Evolutionary conservation across 805 yeast genomes (phyloP).

Genomic region (Wickerhamiella kurtzmanii): DNA sequence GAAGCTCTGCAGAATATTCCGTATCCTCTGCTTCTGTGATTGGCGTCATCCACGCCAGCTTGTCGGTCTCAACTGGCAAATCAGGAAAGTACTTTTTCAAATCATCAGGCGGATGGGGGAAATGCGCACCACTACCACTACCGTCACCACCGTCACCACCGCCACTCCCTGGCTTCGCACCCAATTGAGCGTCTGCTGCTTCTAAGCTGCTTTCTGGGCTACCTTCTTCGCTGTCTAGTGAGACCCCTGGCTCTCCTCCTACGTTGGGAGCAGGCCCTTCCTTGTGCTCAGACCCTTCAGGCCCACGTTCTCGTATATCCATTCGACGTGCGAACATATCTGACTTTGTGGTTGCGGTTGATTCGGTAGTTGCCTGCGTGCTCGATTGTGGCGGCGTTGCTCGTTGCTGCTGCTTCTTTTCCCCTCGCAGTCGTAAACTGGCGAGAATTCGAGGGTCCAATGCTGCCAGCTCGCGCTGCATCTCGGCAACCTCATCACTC

Average conservation of each 20-base stretch:
- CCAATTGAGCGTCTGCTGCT: too few relatives aligned
- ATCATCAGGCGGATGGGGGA: constrained; percentile 49
- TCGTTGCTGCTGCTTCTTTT: neutral
- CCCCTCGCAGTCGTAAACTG: constrained; percentile 25
- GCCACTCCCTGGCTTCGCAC: too few relatives aligned
- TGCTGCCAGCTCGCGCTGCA: constrained; percentile 25
- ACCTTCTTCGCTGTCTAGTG: too few relatives aligned
- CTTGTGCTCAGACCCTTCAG: too few relatives aligned
- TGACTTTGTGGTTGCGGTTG: neutral
- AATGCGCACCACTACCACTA: constrained; percentile 31
- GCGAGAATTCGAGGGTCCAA: constrained; percentile 57
- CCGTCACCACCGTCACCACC: too few relatives aligned
- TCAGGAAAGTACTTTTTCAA: constrained; percentile 80
- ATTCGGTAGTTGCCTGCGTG: too few relatives aligned
- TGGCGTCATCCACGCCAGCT: constrained; percentile 85
- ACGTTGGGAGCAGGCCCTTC: too few relatives aligned
- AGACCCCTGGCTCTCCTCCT: too few relatives aligned
- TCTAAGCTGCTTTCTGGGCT: too few relatives aligned
- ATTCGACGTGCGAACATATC: too few relatives aligned
- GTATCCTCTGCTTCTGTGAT: constrained; percentile 29
- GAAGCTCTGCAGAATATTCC: constrained; percentile 39
- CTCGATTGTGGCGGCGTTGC: too few relatives aligned
- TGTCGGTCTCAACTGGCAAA: constrained; percentile 66
- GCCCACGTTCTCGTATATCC: too few relatives aligned
- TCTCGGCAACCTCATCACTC: constrained; percentile 47